Evolutionary conservation across 176 grass and related monocot species (phyloP).

Genomic region (Rhynchospora pubera): DNA sequence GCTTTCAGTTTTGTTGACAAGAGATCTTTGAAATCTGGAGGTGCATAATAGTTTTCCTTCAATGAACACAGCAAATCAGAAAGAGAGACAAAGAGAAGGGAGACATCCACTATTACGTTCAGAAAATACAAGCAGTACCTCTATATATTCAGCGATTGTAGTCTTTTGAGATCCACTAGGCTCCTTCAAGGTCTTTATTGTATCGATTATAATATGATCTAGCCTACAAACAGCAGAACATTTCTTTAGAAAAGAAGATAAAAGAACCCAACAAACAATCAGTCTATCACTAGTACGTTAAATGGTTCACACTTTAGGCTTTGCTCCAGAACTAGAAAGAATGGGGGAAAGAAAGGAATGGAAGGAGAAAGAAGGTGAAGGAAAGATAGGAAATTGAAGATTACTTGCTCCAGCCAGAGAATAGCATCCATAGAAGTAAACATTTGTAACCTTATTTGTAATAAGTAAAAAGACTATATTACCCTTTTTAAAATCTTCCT

Average conservation of each 20-base stretch:
- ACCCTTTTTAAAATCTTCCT: too few relatives aligned
- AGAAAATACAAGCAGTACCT: conserved; percentile 36
- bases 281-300: neutral
- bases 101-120: neutral
- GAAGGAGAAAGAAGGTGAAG: too few relatives aligned
- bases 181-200: conserved; percentile 83
- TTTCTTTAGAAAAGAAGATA: neutral
- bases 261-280: neutral
- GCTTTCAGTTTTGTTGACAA: conserved; percentile 66
- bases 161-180: conserved; percentile 77
- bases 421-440: too few relatives aligned
- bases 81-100: neutral
- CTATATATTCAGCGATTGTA: conserved; percentile 67
- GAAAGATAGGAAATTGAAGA: too few relatives aligned
- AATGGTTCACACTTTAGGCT: too few relatives aligned
- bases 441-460: too few relatives aligned
- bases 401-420: too few relatives aligned
- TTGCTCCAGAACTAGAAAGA: too few relatives aligned
- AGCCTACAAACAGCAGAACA: conserved; percentile 46
- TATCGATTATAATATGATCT: conserved; percentile 79
- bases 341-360: too few relatives aligned
- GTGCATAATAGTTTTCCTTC: conserved; percentile 76
- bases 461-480: too few relatives aligned
- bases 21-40: conserved; percentile 65
- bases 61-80: neutral